Conservation (phyloP, 1,284 basidiomycete species). For the Amylostereum areolatum region DNA sequence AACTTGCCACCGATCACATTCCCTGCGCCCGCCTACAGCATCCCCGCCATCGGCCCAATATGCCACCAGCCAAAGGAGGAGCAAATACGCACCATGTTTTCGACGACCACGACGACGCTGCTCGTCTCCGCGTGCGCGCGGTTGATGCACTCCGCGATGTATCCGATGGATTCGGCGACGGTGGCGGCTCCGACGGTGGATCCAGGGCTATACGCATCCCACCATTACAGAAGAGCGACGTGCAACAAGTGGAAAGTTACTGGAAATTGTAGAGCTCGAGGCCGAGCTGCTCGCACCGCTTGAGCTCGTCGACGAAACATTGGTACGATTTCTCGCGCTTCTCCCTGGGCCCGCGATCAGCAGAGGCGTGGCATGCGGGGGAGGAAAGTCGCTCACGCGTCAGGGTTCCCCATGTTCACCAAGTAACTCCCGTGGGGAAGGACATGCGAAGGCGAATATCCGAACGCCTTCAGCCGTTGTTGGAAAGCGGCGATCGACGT, state of each 20-base stretch:
- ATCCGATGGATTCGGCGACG: conserved; percentile 51
- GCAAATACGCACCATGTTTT: conserved; percentile 66
- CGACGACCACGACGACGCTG: conserved; percentile 64
- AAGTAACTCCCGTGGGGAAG: conserved; percentile 85
- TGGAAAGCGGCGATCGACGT: conserved; percentile 51
- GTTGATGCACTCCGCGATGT: conserved; percentile 76
- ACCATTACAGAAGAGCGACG: background rate
- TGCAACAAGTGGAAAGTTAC: conserved; percentile 35
- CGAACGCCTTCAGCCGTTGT: conserved; percentile 47
- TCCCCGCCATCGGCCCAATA: background rate
- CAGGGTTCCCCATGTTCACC: conserved; percentile 81
- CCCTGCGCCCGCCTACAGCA: conserved; percentile 64
- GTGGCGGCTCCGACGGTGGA: conserved; percentile 70
- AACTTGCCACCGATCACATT: conserved; percentile 78
- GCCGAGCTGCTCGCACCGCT: conserved; percentile 74
- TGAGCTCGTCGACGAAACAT: conserved; percentile 83
- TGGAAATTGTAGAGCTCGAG: conserved; percentile 82
- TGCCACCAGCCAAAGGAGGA: too few species aligned
- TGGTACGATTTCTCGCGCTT: conserved; percentile 76
- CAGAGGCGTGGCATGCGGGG: background rate
- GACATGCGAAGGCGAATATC: conserved; percentile 54
- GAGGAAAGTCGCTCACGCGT: conserved; percentile 36
- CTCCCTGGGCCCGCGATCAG: conserved; percentile 31
- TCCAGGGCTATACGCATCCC: conserved; percentile 54
- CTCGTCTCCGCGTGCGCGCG: conserved; percentile 66